phyloP scores from a whole-genome alignment of 2,329 filamentous ascomycete species.

The Sporothrix mexicana region DNA sequence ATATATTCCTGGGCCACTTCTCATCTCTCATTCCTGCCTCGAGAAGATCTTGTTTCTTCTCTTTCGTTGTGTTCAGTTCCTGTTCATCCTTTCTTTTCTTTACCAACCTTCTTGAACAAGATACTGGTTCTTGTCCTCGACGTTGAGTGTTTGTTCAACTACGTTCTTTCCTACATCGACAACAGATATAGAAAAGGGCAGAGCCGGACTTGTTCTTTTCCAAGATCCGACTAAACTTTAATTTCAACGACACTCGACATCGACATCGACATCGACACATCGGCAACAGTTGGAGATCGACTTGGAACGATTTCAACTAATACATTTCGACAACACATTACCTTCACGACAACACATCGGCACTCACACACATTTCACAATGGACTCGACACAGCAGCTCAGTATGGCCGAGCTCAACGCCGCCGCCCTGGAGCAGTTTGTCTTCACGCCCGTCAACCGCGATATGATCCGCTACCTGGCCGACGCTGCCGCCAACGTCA shows the following conservation, averaged over 20 bases:
- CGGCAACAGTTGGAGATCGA: neutral
- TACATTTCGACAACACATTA: constrained; percentile 1
- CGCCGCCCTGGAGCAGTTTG: constrained; percentile 77
- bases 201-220: constrained; percentile 10
- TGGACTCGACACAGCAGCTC: constrained; percentile 56
- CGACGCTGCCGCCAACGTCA: constrained; percentile 75
- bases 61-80: constrained; percentile 13
- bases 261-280: constrained; percentile 15
- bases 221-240: constrained; percentile 16
- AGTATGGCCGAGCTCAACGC: constrained; percentile 67
- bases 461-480: constrained; percentile 82
- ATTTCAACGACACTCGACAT: constrained; percentile 20
- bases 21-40: constrained; percentile 33
- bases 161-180: neutral
- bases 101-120: neutral
- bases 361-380: constrained; percentile 43
- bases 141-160: neutral
- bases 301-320: neutral
- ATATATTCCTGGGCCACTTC: constrained; percentile 38
- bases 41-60: constrained; percentile 14
- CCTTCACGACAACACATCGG: neutral
- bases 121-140: neutral
- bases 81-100: constrained; percentile 24
- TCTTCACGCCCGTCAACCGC: constrained; percentile 75
- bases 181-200: constrained; percentile 26